Percentiles rank a stretch among this genome's conserved stretches.
These are phyloP conservation scores for Colletotrichum navitas DNA, from an alignment of 2,329 filamentous ascomycete species.

Conservation along the genomic window DNA sequence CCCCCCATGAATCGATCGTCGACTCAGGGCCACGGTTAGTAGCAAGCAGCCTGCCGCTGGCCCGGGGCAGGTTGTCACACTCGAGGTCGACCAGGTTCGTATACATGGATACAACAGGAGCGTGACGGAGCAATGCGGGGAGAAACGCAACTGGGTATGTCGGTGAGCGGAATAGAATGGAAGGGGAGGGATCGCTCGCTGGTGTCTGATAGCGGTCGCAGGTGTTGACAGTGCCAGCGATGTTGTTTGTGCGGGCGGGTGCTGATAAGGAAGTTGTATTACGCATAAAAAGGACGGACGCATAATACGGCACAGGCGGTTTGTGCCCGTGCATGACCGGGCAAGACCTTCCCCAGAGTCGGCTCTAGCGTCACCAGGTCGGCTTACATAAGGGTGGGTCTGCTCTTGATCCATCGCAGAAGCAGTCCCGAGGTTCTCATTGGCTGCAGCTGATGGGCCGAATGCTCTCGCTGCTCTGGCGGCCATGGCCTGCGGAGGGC, in stretches of 20 bases:
- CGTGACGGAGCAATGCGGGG: conserved; percentile 29
- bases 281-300: conserved; percentile 30
- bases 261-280: conserved; percentile 32
- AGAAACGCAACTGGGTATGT: conserved; percentile 9
- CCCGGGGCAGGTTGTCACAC: conserved; percentile 3
- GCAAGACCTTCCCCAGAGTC: conserved; percentile 15
- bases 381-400: conserved; percentile 28
- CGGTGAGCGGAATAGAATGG: background rate
- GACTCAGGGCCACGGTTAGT: background rate
- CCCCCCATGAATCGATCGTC: background rate
- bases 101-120: conserved; percentile 3
- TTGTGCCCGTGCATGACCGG: conserved; percentile 15
- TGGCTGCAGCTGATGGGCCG: background rate
- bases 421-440: background rate
- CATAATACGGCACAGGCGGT: conserved; percentile 15
- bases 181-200: conserved; percentile 28
- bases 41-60: background rate
- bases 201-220: conserved; percentile 17
- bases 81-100: conserved; percentile 9
- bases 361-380: conserved; percentile 2
- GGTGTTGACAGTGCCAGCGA: conserved; percentile 23
- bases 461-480: background rate
- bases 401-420: conserved; percentile 4
- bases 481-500: background rate
- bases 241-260: conserved; percentile 2